These are phyloP conservation scores for Selenicereus undatus DNA, from an alignment of 148 eudicot species.

Conservation along the genomic window DNA sequence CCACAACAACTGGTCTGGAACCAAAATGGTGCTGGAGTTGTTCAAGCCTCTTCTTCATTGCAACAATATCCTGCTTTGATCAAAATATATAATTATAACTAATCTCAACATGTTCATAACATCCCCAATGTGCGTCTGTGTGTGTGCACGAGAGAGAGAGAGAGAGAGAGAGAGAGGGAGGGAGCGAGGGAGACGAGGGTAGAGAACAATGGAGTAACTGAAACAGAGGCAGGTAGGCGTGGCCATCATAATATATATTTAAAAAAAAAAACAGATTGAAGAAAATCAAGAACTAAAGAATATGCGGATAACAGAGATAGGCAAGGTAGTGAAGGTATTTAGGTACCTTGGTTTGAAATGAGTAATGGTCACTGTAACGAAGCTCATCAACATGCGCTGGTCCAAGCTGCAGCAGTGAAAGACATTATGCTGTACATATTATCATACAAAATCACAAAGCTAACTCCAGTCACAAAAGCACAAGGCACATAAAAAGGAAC, in stretches of 20 bases:
- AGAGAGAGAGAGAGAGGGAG: neutral
- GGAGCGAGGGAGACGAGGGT: neutral
- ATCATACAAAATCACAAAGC: neutral
- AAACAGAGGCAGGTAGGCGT: neutral
- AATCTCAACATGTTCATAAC: neutral
- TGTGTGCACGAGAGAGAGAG: too few relatives aligned
- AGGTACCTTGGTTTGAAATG: constrained; percentile 52
- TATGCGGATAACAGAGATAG: neutral
- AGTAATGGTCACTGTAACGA: constrained; percentile 81
- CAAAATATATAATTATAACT: constrained; percentile 6
- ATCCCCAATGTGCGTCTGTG: neutral
- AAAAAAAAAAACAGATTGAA: too few relatives aligned
- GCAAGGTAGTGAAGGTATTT: neutral
- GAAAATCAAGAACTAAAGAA: neutral
- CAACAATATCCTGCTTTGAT: constrained; percentile 49
- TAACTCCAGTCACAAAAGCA: neutral
- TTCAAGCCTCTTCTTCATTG: constrained; percentile 46
- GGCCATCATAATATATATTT: neutral
- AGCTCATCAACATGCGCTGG: constrained; percentile 56
- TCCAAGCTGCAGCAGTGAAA: constrained; percentile 56
- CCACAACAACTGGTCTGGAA: constrained; percentile 51
- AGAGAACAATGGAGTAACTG: constrained; percentile 3
- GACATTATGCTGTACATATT: neutral
- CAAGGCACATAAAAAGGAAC: neutral
- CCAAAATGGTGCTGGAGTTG: constrained; percentile 43